Evolutionary conservation across 1,284 basidiomycete genomes (phyloP).

Genomic region (Microbotryomycetes sp.): DNA sequence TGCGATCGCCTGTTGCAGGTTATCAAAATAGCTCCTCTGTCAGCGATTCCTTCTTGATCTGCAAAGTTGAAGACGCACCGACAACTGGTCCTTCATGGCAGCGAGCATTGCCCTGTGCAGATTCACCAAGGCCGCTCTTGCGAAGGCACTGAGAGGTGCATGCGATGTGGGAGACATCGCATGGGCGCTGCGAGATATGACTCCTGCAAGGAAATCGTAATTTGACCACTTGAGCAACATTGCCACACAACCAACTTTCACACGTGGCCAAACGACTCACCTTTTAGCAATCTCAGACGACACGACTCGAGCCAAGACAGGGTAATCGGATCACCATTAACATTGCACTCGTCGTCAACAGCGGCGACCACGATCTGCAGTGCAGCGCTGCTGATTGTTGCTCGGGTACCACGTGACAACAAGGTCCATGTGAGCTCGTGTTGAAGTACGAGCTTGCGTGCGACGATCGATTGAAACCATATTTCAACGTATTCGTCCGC

Average conservation of each 20-base stretch:
- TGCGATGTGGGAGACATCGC: neutral
- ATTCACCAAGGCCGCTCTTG: conserved; percentile 14
- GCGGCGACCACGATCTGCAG: no score
- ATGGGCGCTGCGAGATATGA: neutral
- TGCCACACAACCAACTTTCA: conserved; percentile 6
- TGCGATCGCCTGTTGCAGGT: conserved; percentile 5
- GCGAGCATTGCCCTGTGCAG: conserved; percentile 24
- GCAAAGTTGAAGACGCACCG: conserved; percentile 6
- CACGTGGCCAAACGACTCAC: neutral
- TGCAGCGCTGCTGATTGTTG: no score
- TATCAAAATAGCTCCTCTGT: no score
- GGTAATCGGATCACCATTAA: no score
- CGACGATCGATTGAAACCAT: conserved; percentile 55
- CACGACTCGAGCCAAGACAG: neutral
- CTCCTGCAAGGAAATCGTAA: conserved; percentile 16
- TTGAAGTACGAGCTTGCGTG: conserved; percentile 53
- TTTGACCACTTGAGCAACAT: no score
- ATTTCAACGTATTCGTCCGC: conserved; percentile 55
- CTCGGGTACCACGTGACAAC: no score
- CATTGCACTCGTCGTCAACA: no score
- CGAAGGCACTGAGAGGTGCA: conserved; percentile 6
- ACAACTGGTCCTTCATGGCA: conserved; percentile 30
- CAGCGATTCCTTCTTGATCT: neutral
- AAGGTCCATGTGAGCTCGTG: conserved; percentile 41
- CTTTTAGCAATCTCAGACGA: neutral